A percentile compares a stretch with the other conserved stretches of the same genome.
Conservation (phyloP, 371 early-diverging fungal species). For the Actinomortierella wolfii region DNA sequence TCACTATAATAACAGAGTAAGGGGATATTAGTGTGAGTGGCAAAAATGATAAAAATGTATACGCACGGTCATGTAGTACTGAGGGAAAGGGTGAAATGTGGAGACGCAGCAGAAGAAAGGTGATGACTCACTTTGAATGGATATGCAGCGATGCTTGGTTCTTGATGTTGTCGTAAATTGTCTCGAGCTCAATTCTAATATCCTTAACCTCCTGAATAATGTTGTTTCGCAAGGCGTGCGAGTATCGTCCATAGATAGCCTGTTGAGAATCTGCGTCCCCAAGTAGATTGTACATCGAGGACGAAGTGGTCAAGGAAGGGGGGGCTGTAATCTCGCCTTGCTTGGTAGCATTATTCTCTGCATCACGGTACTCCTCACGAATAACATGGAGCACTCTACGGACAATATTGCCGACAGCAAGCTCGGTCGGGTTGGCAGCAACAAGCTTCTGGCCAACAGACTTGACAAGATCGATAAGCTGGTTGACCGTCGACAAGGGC, state of each 20-base stretch:
- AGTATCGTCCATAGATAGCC: conserved; percentile 20
- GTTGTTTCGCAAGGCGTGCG: conserved; percentile 62
- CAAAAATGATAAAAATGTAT: too few relatives aligned
- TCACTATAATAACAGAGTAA: conserved; percentile 64
- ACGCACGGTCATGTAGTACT: conserved; percentile 81
- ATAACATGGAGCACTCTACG: conserved; percentile 86
- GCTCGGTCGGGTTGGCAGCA: conserved; percentile 88
- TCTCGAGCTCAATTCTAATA: conserved; percentile 48
- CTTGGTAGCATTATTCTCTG: conserved; percentile 22
- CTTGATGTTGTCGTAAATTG: conserved; percentile 44
- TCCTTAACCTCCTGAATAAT: conserved; percentile 87
- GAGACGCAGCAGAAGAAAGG: conserved; percentile 47
- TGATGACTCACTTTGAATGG: conserved; percentile 47
- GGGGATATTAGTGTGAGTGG: too few relatives aligned
- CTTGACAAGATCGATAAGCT: conserved; percentile 65
- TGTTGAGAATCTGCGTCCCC: conserved; percentile 51
- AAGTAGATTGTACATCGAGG: conserved; percentile 69
- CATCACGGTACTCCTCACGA: conserved; percentile 63
- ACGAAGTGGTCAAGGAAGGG: conserved; percentile 45
- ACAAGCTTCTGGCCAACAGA: conserved; percentile 71
- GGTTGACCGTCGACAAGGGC: conserved; percentile 71
- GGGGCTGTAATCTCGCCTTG: conserved; percentile 23
- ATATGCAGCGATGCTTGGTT: conserved; percentile 44
- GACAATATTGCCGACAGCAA: conserved; percentile 87
- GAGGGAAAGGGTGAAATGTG: conserved; percentile 51